Evolutionary conservation across 257 asterid species (phyloP).

Genomic region (Solanum corneliomulleri): DNA sequence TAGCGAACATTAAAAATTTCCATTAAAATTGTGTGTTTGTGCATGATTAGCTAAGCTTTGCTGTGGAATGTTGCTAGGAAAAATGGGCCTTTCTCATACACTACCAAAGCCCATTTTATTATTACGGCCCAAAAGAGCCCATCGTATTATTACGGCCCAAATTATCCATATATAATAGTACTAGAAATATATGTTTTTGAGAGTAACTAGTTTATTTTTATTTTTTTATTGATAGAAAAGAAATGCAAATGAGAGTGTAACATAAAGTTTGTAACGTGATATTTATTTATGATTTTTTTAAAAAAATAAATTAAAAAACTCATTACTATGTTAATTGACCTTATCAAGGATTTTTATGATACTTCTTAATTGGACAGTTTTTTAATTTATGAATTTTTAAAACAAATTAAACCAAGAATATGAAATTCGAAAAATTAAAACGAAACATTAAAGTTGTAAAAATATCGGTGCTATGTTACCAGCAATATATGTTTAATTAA

Average conservation of each 20-base stretch:
- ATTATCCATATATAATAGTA: too few relatives aligned
- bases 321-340: neutral
- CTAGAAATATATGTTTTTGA: neutral
- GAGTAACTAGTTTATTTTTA: neutral
- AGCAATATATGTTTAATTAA: too few relatives aligned
- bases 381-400: neutral
- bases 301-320: neutral
- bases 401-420: neutral
- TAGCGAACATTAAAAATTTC: neutral
- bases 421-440: neutral
- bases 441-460: neutral
- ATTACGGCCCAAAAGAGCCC: neutral
- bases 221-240: too few relatives aligned
- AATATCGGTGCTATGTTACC: too few relatives aligned
- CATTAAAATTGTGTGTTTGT: too few relatives aligned
- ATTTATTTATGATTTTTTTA: neutral
- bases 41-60: too few relatives aligned
- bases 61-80: neutral
- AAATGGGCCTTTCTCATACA: neutral
- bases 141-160: too few relatives aligned
- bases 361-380: neutral
- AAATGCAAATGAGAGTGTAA: neutral
- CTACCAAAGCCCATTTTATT: neutral
- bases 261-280: neutral
- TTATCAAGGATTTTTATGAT: neutral